These are phyloP conservation scores for Grammothele lineata DNA, from an alignment of 768 basidiomycete species.

Conservation along the genomic window DNA sequence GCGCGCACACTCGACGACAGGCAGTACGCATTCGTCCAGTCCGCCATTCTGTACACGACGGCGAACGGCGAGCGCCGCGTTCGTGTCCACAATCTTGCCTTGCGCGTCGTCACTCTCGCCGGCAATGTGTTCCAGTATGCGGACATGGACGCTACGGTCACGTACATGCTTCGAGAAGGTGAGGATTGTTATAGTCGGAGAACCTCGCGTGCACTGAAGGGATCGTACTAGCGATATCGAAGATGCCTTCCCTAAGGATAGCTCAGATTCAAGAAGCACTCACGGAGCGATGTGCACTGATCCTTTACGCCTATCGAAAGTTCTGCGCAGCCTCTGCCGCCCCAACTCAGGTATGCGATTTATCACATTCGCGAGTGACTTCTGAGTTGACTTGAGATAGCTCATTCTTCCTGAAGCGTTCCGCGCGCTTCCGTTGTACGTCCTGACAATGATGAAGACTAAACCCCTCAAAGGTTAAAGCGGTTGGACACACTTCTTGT, in stretches of 20 bases:
- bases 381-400: slow-evolving; percentile 36
- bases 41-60: slow-evolving; percentile 84
- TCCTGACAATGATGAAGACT: slow-evolving; percentile 77
- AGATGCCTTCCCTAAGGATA: slow-evolving; percentile 55
- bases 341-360: slow-evolving; percentile 62
- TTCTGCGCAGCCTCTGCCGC: slow-evolving; percentile 82
- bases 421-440: slow-evolving; percentile 78
- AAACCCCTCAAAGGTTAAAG: slow-evolving; percentile 89
- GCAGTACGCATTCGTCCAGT: slow-evolving; percentile 75
- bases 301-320: slow-evolving; percentile 82
- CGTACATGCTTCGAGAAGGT: slow-evolving; percentile 78
- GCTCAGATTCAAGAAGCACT: slow-evolving; percentile 79
- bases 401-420: slow-evolving; percentile 93
- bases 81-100: slow-evolving; percentile 78
- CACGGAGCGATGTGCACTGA: slow-evolving; percentile 76
- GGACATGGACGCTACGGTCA: slow-evolving; percentile 82
- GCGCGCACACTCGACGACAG: slow-evolving; percentile 64
- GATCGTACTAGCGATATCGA: slow-evolving; percentile 69
- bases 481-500: too few species aligned
- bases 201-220: neutral
- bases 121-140: slow-evolving; percentile 89
- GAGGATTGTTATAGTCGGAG: slow-evolving; percentile 17
- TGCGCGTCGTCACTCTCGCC: slow-evolving; percentile 79
- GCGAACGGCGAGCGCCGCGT: slow-evolving; percentile 75
- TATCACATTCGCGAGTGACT: neutral